Base-by-base conservation (phyloP, 2,329 filamentous ascomycete genomes). In the Colletotrichum orchidophilum region DNA sequence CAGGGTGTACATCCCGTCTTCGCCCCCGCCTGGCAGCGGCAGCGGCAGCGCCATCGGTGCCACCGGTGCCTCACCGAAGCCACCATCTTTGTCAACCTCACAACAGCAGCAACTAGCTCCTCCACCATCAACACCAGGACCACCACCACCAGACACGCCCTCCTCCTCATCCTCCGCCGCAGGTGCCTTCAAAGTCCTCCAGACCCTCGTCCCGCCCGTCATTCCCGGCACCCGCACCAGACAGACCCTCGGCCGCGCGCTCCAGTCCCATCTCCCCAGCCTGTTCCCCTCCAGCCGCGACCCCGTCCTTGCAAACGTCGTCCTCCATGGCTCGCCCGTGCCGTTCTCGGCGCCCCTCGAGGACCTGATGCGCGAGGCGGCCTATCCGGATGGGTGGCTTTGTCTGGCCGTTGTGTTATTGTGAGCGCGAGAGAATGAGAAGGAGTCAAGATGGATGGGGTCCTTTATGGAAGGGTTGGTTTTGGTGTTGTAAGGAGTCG, bases 371-470 rank as follows among this genome's bases (percentile, higher is more conserved):
- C 88, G 91, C 67, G 92, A 93, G 77, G 93, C 93, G 4, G 91
- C 94, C 1, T 98, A 98, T 84, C 91, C 94, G 0, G 96, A 99
- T 82, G 96, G 96, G 0, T 99, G 95, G 92, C 81, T 97, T 29
- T 94, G 94, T 80, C 82, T 98, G 52, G 93, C 94, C 63, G 88
- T 98, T 5, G 87, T 91, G 24, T 92, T 97, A 84, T 86, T 94
- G 78, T 84, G 33, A 70, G 3, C n/a, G n/a, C n/a, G n/a, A n/a
- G n/a, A n/a, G 4, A 21, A 13, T 2, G 46, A 18, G 18, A n/a
- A 7, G 2, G 57, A 21, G 53, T 35, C 2, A 15, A n/a, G n/a
- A n/a, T n/a, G n/a, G n/a, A n/a, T 7, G 7, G 7, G 21, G 8
- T 9, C 46, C 7, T 8, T 21, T 29, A 31, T 6, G 27, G 49